Evolutionary conservation across 768 basidiomycete species (phyloP), one percentile per base, ranked within the genome.

Genomic region (Termitomyces sp.): DNA sequence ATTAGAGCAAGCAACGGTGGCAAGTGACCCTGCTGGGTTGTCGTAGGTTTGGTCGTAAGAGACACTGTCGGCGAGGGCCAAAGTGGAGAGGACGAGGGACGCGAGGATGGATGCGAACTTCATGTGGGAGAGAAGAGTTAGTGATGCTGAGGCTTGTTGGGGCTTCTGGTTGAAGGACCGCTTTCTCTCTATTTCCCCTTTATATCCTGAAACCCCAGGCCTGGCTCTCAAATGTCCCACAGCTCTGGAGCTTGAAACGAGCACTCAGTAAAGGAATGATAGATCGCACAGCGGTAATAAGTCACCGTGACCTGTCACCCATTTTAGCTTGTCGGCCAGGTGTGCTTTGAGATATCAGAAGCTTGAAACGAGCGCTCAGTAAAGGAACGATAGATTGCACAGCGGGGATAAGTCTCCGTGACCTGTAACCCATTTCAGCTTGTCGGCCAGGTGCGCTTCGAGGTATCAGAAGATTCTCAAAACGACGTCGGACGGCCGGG

Each of bases 31-130:
- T 8, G 47, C 40, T 8, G 50, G 45, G 2, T 71, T 65, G 57
- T 82, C 83, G 63, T 78, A 84, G 6, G 62, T 37, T 45, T 58
- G 30, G 64, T 82, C 78, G 59, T 68, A 81, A 47, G 76, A 58
- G 1, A 60, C 38, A 9, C 45, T 55, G 12, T 8, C 14, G 1
- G 21, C 52, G 15, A 55, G 42, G 21, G 61, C 38, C 2, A 46
- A 17, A 17, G 58, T 19, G 31, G 58, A 46, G 53, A 67, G 52
- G 15, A 42, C 21, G 28, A 52, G 9, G 3, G 28, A 30, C 30
- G 66, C 38, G 47, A 72, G 45, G 54, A 68, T 48, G 35, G 61
- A 55, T 38, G 65, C 47, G 66, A 71, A 61, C 61, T 73, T 74
- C 74, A 76, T 75, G 33, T 62, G 67, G 14, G n/a, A 26, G 21